Evolutionary conservation across 176 grass and related monocot species (phyloP).

Genomic region (Paspalum notatum): DNA sequence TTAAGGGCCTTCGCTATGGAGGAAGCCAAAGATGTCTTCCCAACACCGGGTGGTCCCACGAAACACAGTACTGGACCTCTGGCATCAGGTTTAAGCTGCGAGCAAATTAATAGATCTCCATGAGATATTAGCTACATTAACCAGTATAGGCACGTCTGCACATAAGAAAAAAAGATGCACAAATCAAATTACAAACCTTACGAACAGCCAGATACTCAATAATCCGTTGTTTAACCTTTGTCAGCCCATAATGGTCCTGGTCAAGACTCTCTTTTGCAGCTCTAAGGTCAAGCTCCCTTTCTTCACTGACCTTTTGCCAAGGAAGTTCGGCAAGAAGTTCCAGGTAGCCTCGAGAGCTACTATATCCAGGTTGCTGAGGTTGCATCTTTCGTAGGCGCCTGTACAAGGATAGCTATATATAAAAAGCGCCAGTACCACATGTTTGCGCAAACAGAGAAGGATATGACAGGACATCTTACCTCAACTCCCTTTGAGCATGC

Average conservation of each 20-base stretch:
- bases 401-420: constrained; percentile 42
- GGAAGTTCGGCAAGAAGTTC: constrained; percentile 97
- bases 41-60: constrained; percentile 97
- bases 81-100: constrained; percentile 97
- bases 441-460: constrained; percentile 13
- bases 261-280: constrained; percentile 95
- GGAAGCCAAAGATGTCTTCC: constrained; percentile 97
- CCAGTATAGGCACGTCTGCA: neutral
- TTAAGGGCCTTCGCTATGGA: constrained; percentile 90
- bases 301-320: constrained; percentile 98
- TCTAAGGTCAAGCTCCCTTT: constrained; percentile 84
- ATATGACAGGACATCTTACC: constrained; percentile 55
- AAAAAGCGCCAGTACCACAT: neutral
- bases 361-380: constrained; percentile 98
- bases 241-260: constrained; percentile 81
- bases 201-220: constrained; percentile 98
- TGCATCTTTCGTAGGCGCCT: constrained; percentile 94
- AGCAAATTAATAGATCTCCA: constrained; percentile 32
- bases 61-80: constrained; percentile 95
- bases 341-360: constrained; percentile 89
- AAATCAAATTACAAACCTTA: constrained; percentile 68
- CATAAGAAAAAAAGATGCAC: constrained; percentile 16
- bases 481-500: constrained; percentile 93
- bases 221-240: constrained; percentile 95
- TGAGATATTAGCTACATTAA: constrained; percentile 34